phyloP scores from a whole-genome alignment of 495 filamentous ascomycete genomes.

The Sporormia fimetaria region DNA sequence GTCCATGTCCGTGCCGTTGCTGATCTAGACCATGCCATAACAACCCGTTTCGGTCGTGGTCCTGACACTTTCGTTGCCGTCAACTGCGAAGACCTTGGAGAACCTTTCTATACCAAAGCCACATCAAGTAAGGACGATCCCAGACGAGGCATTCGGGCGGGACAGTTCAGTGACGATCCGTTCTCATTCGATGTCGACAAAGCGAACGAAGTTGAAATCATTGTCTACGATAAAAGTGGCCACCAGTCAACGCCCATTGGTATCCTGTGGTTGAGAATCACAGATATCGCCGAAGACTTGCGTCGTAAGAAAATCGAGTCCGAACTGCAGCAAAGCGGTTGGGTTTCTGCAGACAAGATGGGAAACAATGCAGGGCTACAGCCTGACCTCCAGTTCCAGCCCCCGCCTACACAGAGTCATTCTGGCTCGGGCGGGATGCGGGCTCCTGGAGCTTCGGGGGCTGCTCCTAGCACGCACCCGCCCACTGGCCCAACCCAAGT shows the following conservation, averaged over 20 bases:
- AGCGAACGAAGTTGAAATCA: slow-evolving; percentile 95
- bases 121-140: too few relatives aligned
- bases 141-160: too few relatives aligned
- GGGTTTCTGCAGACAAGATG: slow-evolving; percentile 95
- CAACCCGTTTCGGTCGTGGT: slow-evolving; percentile 72
- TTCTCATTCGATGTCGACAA: slow-evolving; percentile 92
- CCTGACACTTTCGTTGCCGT: slow-evolving; percentile 92
- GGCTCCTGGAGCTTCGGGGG: slow-evolving; percentile 32
- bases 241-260: slow-evolving; percentile 87
- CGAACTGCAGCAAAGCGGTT: slow-evolving; percentile 79
- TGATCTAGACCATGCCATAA: slow-evolving; percentile 89
- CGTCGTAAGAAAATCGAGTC: slow-evolving; percentile 93
- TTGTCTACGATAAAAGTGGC: slow-evolving; percentile 87
- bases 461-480: slow-evolving; percentile 27
- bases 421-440: slow-evolving; percentile 28
- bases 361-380: slow-evolving; percentile 39
- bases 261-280: slow-evolving; percentile 91
- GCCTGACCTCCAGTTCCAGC: slow-evolving; percentile 35
- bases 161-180: slow-evolving; percentile 84
- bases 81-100: slow-evolving; percentile 97
- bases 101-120: too few relatives aligned
- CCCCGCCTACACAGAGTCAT: slow-evolving; percentile 32
- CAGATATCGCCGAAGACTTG: slow-evolving; percentile 95
- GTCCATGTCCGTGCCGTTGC: slow-evolving; percentile 79
- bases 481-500: slow-evolving; percentile 54